Percentiles rank a stretch among this genome's conserved stretches.
Conservation (phyloP, 2,329 filamentous ascomycete species). For the Penicillium concentricum region DNA sequence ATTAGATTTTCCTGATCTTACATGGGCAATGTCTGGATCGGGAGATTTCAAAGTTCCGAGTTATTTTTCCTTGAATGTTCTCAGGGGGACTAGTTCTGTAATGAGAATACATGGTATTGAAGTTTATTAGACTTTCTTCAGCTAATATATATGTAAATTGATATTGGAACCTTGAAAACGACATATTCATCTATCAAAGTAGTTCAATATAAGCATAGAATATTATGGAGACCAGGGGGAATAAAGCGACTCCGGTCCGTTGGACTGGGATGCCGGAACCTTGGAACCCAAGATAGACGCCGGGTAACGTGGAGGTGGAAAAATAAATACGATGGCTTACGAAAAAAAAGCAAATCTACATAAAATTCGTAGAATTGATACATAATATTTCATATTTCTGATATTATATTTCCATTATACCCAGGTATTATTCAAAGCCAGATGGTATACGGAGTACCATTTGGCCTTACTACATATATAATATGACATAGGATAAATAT, state of each 20-base stretch:
- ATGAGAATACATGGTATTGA: background rate
- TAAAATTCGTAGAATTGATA: background rate
- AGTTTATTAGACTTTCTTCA: background rate
- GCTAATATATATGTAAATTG: too few relatives aligned
- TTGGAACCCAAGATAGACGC: slow-evolving; percentile 5
- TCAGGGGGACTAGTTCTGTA: background rate
- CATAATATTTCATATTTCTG: background rate
- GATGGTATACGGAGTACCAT: too few relatives aligned
- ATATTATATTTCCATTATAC: background rate
- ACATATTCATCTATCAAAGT: background rate
- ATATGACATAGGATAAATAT: too few relatives aligned
- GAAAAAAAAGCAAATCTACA: background rate
- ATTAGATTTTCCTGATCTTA: background rate
- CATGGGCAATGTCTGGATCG: background rate
- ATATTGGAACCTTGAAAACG: background rate
- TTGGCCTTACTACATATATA: too few relatives aligned
- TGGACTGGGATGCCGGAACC: slow-evolving; percentile 21
- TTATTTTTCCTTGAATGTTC: background rate
- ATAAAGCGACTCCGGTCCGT: slow-evolving; percentile 22
- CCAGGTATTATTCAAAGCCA: background rate
- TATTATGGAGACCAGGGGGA: slow-evolving; percentile 7
- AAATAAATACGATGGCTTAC: background rate
- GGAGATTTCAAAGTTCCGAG: background rate
- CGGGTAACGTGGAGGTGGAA: slow-evolving; percentile 15
- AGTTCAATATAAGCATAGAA: background rate